These are phyloP conservation scores for Lactarius vividus DNA, from an alignment of 768 basidiomycete species.

Conservation along the genomic window DNA sequence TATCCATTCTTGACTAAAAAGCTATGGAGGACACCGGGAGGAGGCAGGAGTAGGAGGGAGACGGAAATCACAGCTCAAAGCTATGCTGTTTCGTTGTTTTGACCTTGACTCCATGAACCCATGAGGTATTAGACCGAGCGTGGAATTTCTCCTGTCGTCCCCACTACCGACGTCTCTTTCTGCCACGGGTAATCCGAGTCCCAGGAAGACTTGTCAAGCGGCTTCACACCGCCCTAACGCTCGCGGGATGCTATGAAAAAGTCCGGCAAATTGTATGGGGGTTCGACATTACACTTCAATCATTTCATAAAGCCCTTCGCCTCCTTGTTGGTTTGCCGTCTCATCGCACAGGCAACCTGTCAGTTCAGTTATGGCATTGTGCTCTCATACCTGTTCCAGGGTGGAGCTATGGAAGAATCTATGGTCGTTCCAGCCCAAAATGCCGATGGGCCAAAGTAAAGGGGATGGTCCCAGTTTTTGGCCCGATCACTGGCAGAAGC, in stretches of 20 bases:
- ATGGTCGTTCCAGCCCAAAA: not conserved
- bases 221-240: not conserved
- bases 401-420: not conserved
- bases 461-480: not conserved
- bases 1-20: not conserved
- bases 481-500: not conserved
- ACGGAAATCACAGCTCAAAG: too few relatives aligned
- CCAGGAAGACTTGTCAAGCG: not conserved
- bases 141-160: not conserved
- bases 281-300: not conserved
- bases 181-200: not conserved
- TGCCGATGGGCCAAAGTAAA: not conserved
- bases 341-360: not conserved
- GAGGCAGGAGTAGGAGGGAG: not conserved
- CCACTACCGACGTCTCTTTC: not conserved
- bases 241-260: not conserved
- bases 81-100: too few relatives aligned
- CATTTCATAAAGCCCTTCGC: not conserved
- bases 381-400: not conserved
- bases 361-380: not conserved
- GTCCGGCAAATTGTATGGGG: not conserved
- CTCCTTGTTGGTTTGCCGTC: not conserved
- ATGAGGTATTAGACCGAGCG: too few relatives aligned
- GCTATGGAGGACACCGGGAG: not conserved
- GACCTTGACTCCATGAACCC: too few relatives aligned